These are phyloP conservation scores for Cylindrodendrum hubeiense DNA, from an alignment of 2,329 filamentous ascomycete species.

Conservation along the genomic window DNA sequence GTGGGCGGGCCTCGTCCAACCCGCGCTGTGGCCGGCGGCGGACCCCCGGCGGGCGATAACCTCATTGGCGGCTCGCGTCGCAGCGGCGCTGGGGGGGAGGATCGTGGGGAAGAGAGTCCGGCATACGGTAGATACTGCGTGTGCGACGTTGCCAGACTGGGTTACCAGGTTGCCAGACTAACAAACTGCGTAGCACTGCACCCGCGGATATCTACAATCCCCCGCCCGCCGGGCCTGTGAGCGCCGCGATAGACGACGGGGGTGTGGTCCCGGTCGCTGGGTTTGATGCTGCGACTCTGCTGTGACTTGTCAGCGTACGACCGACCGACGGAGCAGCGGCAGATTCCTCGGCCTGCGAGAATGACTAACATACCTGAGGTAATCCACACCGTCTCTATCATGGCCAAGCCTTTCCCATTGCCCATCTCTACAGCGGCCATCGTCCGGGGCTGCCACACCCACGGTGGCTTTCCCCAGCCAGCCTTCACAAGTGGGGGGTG, in stretches of 20 bases:
- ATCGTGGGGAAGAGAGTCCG: conserved; percentile 1
- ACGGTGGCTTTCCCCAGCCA: not conserved
- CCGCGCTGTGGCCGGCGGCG: not conserved
- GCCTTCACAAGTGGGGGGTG: not conserved
- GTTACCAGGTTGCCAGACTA: no score
- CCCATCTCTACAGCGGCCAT: not conserved
- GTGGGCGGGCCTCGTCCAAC: not conserved
- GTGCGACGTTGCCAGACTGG: no score
- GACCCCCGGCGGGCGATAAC: not conserved
- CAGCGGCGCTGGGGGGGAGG: not conserved
- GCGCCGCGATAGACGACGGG: not conserved
- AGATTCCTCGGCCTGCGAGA: not conserved
- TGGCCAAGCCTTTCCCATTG: not conserved
- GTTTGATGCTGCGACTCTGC: no score
- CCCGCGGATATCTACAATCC: no score
- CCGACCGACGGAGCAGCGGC: not conserved
- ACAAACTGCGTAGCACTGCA: no score
- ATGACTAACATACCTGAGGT: not conserved
- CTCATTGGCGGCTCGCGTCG: not conserved
- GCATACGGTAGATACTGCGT: no score
- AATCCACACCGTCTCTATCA: not conserved
- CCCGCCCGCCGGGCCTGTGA: not conserved
- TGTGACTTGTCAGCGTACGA: not conserved
- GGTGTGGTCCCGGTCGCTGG: not conserved
- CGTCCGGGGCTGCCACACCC: not conserved